phyloP scores from a whole-genome alignment of 2,329 filamentous ascomycete genomes.

The Thielaviopsis ethacetica region DNA sequence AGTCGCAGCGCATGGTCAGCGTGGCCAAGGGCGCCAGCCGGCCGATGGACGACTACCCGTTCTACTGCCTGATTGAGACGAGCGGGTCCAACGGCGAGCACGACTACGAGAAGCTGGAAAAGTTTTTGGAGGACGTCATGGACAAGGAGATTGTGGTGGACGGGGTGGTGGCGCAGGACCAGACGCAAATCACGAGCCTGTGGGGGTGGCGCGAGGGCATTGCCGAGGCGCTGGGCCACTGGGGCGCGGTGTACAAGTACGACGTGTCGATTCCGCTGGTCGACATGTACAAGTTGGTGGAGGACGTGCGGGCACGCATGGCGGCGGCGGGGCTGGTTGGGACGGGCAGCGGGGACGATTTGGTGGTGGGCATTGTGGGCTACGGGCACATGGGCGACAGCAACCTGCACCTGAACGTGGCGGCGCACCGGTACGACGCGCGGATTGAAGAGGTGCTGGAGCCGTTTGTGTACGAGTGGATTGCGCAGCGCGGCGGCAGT shows the following conservation, averaged over 20 bases:
- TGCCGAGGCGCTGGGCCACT: conserved; percentile 73
- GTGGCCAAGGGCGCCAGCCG: conserved; percentile 58
- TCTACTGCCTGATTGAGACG: conserved; percentile 95
- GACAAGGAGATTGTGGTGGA: conserved; percentile 70
- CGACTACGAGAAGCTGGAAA: conserved; percentile 78
- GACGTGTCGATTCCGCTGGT: conserved; percentile 84
- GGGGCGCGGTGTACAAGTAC: conserved; percentile 96
- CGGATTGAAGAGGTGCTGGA: conserved; percentile 75
- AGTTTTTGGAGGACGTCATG: conserved; percentile 87
- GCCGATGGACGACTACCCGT: conserved; percentile 76
- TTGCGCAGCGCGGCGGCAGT: conserved; percentile 69
- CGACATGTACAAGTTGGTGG: conserved; percentile 77
- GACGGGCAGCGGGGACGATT: conserved; percentile 35
- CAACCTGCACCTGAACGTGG: conserved; percentile 86
- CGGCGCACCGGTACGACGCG: conserved; percentile 69
- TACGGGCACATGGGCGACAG: conserved; percentile 98
- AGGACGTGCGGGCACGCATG: conserved; percentile 63
- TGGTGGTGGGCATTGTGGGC: conserved; percentile 73
- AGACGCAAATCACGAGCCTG: conserved; percentile 70
- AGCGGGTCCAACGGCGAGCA: conserved; percentile 90
- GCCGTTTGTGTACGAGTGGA: conserved; percentile 97
- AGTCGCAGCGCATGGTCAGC: conserved; percentile 63
- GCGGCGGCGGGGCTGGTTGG: conserved; percentile 60
- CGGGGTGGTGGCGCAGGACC: conserved; percentile 82
- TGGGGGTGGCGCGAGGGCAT: conserved; percentile 94